Percentiles rank a stretch among this genome's conserved stretches.
Evolutionary conservation across 371 early-diverging fungal genomes (phyloP).

Genomic region (Entomophthora muscae): DNA sequence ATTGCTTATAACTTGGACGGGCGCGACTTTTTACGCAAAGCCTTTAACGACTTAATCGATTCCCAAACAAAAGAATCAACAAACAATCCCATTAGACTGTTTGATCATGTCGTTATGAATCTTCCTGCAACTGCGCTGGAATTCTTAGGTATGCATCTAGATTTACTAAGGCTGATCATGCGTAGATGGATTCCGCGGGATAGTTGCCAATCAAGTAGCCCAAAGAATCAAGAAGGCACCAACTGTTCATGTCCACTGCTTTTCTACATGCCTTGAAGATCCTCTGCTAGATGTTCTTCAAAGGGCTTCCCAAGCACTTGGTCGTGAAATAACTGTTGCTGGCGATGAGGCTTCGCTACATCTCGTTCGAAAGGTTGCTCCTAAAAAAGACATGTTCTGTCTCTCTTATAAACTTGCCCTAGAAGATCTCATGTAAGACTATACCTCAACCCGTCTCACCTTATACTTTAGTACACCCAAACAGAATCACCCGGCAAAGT

Average conservation of each 20-base stretch:
- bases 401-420: slow-evolving; percentile 56
- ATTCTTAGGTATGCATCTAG: slow-evolving; percentile 55
- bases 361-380: slow-evolving; percentile 86
- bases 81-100: slow-evolving; percentile 44
- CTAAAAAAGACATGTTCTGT: slow-evolving; percentile 96
- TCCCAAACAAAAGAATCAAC: not conserved
- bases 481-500: too few relatives aligned
- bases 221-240: slow-evolving; percentile 31
- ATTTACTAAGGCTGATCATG: not conserved
- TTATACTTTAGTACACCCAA: too few relatives aligned
- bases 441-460: too few relatives aligned
- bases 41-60: slow-evolving; percentile 22
- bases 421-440: slow-evolving; percentile 13
- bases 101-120: slow-evolving; percentile 96
- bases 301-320: slow-evolving; percentile 16
- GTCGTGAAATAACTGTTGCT: slow-evolving; percentile 16
- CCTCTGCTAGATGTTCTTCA: slow-evolving; percentile 46
- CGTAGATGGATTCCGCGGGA: slow-evolving; percentile 47
- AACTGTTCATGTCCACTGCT: slow-evolving; percentile 86
- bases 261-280: slow-evolving; percentile 54
- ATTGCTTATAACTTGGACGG: slow-evolving; percentile 79
- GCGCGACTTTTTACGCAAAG: slow-evolving; percentile 65
- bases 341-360: slow-evolving; percentile 29
- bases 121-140: slow-evolving; percentile 91
- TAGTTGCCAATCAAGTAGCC: slow-evolving; percentile 33